These are phyloP conservation scores for Leccinum subrobustum DNA, from an alignment of 1,284 basidiomycete species.

Conservation along the genomic window DNA sequence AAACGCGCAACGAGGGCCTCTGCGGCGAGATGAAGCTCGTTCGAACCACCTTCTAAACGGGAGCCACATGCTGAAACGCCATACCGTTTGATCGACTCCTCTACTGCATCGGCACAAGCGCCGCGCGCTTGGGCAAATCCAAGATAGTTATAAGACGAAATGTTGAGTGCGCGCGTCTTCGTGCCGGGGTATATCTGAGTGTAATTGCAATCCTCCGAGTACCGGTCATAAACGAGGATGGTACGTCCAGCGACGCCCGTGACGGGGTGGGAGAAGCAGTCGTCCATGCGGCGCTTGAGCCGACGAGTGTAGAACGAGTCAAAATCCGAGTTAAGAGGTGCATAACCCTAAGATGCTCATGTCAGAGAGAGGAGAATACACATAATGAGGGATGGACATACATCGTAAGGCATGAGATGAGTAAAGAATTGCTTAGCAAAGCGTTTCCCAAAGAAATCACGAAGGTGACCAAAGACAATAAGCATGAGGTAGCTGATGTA, in stretches of 20 bases:
- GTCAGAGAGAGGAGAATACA: slow-evolving; percentile 7
- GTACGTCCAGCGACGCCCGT: slow-evolving; percentile 97
- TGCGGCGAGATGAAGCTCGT: slow-evolving; percentile 79
- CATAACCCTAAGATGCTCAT: slow-evolving; percentile 71
- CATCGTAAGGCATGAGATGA: slow-evolving; percentile 81
- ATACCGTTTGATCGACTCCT: slow-evolving; percentile 75
- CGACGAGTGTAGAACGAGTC: slow-evolving; percentile 99
- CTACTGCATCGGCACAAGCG: slow-evolving; percentile 91
- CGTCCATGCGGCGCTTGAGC: slow-evolving; percentile 91
- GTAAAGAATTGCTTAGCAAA: slow-evolving; percentile 72
- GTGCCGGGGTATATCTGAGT: slow-evolving; percentile 80
- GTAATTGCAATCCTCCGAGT: slow-evolving; percentile 80
- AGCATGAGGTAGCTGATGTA: slow-evolving; percentile 90
- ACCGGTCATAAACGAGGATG: slow-evolving; percentile 84
- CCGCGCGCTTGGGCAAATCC: slow-evolving; percentile 96
- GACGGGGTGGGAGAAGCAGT: slow-evolving; percentile 92
- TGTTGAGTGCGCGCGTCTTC: slow-evolving; percentile 88
- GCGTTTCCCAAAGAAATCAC: slow-evolving; percentile 94
- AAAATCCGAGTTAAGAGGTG: slow-evolving; percentile 96
- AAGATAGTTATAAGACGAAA: slow-evolving; percentile 99
- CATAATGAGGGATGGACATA: slow-evolving; percentile 41
- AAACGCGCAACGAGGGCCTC: slow-evolving; percentile 92
- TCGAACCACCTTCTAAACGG: slow-evolving; percentile 78
- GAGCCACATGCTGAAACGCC: slow-evolving; percentile 80
- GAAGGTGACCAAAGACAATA: slow-evolving; percentile 88